Conservation (phyloP, 129 eudicot genomes). For the Helichrysum umbraculigerum region DNA sequence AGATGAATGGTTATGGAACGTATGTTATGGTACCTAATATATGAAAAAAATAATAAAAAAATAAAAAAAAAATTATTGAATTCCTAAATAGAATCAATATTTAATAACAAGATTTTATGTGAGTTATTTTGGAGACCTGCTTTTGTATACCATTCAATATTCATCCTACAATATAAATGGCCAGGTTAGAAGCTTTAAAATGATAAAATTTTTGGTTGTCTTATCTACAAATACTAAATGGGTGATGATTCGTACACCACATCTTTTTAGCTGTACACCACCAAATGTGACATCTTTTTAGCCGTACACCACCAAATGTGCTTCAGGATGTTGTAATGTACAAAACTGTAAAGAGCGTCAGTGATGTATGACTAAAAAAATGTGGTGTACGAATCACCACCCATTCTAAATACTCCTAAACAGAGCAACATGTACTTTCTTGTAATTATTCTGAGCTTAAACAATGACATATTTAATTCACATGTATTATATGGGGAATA, state of each 20-base stretch:
- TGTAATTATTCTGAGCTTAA: neutral
- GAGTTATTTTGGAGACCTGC: neutral
- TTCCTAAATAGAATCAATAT: no score
- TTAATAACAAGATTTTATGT: neutral
- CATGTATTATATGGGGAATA: slow-evolving; percentile 2
- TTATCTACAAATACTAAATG: neutral
- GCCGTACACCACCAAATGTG: no score
- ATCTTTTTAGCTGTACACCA: no score
- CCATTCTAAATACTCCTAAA: neutral
- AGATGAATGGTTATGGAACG: neutral
- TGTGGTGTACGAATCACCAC: no score
- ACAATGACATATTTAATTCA: slow-evolving; percentile 6
- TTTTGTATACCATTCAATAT: neutral
- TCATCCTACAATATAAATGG: neutral
- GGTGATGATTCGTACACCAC: no score
- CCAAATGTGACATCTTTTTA: no score
- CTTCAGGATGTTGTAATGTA: no score
- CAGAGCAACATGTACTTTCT: neutral
- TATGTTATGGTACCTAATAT: neutral
- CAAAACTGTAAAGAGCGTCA: no score
- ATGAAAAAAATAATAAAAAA: no score
- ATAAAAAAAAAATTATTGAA: no score
- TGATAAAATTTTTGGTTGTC: neutral
- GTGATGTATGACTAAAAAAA: no score
- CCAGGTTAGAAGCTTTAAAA: neutral